phyloP scores from a whole-genome alignment of 108 stramenopile species.

The Nannochloropsis gaditana region DNA sequence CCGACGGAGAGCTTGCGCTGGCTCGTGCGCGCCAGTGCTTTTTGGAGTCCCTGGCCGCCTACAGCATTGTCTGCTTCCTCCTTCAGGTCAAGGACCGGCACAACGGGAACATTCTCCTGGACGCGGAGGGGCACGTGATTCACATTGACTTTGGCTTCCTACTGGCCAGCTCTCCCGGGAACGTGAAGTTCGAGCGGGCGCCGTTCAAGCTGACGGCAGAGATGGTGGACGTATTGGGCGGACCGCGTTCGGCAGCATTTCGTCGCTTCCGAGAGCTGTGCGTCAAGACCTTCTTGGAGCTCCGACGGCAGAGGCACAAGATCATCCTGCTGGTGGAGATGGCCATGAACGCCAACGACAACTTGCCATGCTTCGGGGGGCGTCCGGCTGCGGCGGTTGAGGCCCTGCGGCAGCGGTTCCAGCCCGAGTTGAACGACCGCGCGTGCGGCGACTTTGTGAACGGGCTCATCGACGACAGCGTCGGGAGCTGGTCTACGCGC shows the following conservation, averaged over 20 bases:
- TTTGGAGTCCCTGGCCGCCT: conserved; percentile 83
- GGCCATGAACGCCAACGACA: conserved; percentile 80
- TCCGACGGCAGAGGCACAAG: conserved; percentile 58
- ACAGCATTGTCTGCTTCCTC: conserved; percentile 79
- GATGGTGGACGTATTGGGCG: conserved; percentile 89
- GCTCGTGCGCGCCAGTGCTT: conserved; percentile 74
- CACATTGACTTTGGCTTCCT: conserved; percentile 57
- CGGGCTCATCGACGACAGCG: conserved; percentile 73
- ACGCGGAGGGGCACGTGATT: conserved; percentile 49
- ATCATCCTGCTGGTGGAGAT: conserved; percentile 74
- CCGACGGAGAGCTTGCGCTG: conserved; percentile 22
- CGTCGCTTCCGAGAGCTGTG: conserved; percentile 75
- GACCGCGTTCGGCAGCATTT: conserved; percentile 73
- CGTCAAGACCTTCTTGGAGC: conserved; percentile 71
- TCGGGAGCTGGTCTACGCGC: conserved; percentile 88
- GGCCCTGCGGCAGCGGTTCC: conserved; percentile 33
- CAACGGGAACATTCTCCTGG: conserved; percentile 57
- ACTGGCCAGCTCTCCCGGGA: conserved; percentile 50
- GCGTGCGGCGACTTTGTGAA: conserved; percentile 65
- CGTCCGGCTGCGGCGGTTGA: conserved; percentile 58
- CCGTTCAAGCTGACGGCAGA: conserved; percentile 98
- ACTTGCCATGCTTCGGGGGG: conserved; percentile 85
- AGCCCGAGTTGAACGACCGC: conserved; percentile 37
- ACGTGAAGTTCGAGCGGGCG: conserved; percentile 62
- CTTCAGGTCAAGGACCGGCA: conserved; percentile 55